These are phyloP conservation scores for Ambrosia trifida DNA, from an alignment of 129 eudicot species.

Conservation along the genomic window DNA sequence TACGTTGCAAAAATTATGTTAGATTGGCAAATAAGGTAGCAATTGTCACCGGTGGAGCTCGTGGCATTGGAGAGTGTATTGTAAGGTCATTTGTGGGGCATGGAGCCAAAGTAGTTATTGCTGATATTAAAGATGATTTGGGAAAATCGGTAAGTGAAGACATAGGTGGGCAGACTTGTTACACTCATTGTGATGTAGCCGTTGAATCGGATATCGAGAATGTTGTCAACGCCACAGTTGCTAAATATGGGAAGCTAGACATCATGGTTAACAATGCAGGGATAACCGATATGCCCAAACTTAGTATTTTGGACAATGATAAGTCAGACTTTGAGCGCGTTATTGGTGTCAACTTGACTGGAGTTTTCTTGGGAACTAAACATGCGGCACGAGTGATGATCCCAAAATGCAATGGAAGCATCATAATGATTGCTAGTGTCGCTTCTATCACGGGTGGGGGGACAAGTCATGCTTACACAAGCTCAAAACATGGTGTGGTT, in stretches of 20 bases:
- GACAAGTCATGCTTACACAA: conserved; percentile 42
- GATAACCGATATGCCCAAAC: conserved; percentile 8
- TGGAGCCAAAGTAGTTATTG: conserved; percentile 39
- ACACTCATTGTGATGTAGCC: conserved; percentile 60
- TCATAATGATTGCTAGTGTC: conserved; percentile 38
- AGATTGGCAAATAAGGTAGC: conserved; percentile 77
- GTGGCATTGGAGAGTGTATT: conserved; percentile 79
- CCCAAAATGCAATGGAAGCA: conserved; percentile 37
- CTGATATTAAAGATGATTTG: conserved; percentile 42
- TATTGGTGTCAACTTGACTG: conserved; percentile 30
- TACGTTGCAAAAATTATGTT: not conserved
- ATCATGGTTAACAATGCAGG: conserved; percentile 42
- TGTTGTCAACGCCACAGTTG: conserved; percentile 26
- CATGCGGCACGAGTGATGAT: conserved; percentile 51
- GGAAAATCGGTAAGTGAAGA: conserved; percentile 45
- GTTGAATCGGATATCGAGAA: conserved; percentile 51
- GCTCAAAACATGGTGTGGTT: conserved; percentile 53
- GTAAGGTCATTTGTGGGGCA: conserved; percentile 48
- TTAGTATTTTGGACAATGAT: conserved; percentile 18
- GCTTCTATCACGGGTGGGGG: conserved; percentile 24
- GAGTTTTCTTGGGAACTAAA: conserved; percentile 30
- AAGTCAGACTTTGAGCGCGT: conserved; percentile 35
- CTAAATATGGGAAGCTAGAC: conserved; percentile 36
- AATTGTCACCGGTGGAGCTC: conserved; percentile 79
- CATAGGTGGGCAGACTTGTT: conserved; percentile 32